phyloP scores from a whole-genome alignment of 345 rosid species.

The Litchi chinensis region DNA sequence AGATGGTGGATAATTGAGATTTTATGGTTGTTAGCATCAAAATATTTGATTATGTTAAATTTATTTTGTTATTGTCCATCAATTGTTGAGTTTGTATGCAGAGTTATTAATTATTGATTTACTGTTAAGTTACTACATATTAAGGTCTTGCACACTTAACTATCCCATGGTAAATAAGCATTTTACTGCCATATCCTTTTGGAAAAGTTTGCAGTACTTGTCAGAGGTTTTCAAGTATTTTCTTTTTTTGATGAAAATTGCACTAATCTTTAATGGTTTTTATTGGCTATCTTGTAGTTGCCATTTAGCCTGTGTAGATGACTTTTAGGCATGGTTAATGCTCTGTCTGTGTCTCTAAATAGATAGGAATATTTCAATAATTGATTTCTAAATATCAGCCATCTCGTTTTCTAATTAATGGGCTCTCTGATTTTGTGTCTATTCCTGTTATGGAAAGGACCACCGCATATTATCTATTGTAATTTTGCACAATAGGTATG shows the following conservation, averaged over 20 bases:
- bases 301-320: neutral
- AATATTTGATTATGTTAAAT: neutral
- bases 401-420: neutral
- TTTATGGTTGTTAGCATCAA: neutral
- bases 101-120: neutral
- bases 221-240: neutral
- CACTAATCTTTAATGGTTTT: neutral
- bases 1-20: neutral
- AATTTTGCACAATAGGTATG: neutral
- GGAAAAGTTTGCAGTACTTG: neutral
- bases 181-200: neutral
- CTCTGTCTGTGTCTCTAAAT: neutral
- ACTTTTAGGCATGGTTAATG: neutral
- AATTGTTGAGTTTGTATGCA: conserved; percentile 1
- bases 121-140: neutral
- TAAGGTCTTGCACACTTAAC: neutral
- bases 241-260: neutral
- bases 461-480: neutral
- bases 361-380: neutral
- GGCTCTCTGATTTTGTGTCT: neutral
- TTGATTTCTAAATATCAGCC: neutral
- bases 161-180: neutral
- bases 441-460: neutral
- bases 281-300: neutral
- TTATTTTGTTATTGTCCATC: neutral